Percentiles rank a stretch among this genome's conserved stretches.
Conservation (phyloP, 805 yeast genomes). For the Candida sonorensis region DNA sequence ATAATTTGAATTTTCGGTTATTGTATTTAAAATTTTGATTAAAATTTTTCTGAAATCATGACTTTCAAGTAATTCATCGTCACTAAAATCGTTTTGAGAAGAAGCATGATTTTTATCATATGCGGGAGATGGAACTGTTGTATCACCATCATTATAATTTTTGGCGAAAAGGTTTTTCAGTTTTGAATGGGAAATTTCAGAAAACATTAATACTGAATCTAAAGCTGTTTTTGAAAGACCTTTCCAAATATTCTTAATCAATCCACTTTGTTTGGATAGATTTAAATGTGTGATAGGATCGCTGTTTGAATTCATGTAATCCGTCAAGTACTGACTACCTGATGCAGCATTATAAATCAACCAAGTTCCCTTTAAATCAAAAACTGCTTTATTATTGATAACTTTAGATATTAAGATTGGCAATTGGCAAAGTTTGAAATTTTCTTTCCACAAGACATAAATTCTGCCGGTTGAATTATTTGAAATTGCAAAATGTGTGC, state of each 20-base stretch:
- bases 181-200: constrained; percentile 42
- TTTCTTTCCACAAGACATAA: constrained; percentile 4
- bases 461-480: constrained; percentile 14
- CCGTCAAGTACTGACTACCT: constrained; percentile 25
- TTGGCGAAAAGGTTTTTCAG: constrained; percentile 31
- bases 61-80: constrained; percentile 9
- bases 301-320: constrained; percentile 8
- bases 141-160: no score
- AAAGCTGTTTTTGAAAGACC: constrained; percentile 45
- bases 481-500: constrained; percentile 10
- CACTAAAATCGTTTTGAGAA: no score
- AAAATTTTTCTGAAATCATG: constrained; percentile 22
- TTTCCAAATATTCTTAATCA: constrained; percentile 41
- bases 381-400: constrained; percentile 33
- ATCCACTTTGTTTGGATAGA: constrained; percentile 39
- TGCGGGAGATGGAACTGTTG: no score
- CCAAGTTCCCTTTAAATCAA: constrained; percentile 45
- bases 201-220: constrained; percentile 31
- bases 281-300: constrained; percentile 37
- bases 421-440: no score
- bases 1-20: constrained; percentile 25
- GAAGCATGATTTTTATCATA: no score
- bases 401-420: no score
- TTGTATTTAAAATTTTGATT: constrained; percentile 21
- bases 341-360: constrained; percentile 39